Evolutionary conservation across 2,329 filamentous ascomycete species (phyloP).

Genomic region (Aspergillus piperis): DNA sequence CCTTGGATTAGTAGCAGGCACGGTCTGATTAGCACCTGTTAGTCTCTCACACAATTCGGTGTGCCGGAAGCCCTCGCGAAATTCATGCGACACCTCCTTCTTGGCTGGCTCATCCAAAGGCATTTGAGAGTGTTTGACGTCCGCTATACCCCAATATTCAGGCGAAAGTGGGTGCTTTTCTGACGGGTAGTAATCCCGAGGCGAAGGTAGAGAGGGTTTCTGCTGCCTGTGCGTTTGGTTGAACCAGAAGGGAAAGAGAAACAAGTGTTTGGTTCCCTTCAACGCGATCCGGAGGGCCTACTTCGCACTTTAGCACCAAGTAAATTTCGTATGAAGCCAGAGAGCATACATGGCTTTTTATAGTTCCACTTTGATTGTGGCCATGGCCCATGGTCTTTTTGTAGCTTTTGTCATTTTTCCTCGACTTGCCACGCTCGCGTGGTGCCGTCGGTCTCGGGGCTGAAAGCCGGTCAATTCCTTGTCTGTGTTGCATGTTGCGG

Average conservation of each 20-base stretch:
- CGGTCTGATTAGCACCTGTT: not conserved
- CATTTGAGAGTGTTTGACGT: not conserved
- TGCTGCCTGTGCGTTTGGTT: not conserved
- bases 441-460: not conserved
- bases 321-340: no score
- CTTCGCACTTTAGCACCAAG: not conserved
- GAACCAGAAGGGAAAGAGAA: not conserved
- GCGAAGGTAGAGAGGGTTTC: not conserved
- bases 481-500: not conserved
- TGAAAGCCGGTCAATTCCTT: not conserved
- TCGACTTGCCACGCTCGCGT: not conserved
- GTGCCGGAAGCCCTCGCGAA: not conserved
- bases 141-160: no score
- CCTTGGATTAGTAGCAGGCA: not conserved
- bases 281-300: not conserved
- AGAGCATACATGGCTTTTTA: not conserved
- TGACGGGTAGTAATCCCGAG: not conserved
- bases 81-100: not conserved
- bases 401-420: not conserved
- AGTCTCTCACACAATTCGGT: not conserved
- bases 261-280: not conserved
- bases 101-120: not conserved
- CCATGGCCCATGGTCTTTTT: not conserved
- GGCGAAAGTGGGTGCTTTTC: not conserved
- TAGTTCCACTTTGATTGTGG: not conserved